Percentiles rank a stretch among this genome's conserved stretches.
These are phyloP conservation scores for Abrus precatorius DNA, from an alignment of 306 rosid genomes.

Conservation along the genomic window DNA sequence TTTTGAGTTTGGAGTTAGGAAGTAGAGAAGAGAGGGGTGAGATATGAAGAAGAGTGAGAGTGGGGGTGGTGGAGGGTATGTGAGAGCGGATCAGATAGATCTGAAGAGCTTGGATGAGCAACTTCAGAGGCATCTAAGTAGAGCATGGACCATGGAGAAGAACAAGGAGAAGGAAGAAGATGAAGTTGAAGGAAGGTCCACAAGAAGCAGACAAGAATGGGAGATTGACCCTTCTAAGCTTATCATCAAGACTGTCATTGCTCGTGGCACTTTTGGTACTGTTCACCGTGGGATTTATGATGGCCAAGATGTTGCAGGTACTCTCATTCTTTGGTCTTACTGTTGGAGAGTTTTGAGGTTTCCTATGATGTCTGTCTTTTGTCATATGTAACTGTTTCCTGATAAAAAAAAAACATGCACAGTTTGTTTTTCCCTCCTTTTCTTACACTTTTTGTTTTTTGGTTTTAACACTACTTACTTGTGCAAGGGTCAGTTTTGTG, in stretches of 20 bases:
- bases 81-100: conserved; percentile 99
- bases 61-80: conserved; percentile 81
- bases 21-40: not conserved
- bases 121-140: conserved; percentile 89
- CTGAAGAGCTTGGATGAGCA: conserved; percentile 99
- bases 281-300: conserved; percentile 98
- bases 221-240: conserved; percentile 98
- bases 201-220: conserved; percentile 80
- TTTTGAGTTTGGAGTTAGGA: not conserved
- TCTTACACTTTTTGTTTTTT: conserved; percentile 30
- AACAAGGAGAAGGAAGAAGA: conserved; percentile 71
- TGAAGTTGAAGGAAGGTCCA: conserved; percentile 57
- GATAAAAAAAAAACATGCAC: conserved; percentile 11
- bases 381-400: conserved; percentile 13
- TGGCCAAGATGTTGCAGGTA: conserved; percentile 94
- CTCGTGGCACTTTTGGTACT: conserved; percentile 99
- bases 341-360: conserved; percentile 11
- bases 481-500: conserved; percentile 39
- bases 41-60: conserved; percentile 87
- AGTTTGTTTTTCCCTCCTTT: conserved; percentile 35
- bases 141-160: conserved; percentile 97
- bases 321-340: conserved; percentile 1
- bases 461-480: conserved; percentile 1
- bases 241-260: conserved; percentile 77
- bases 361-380: not conserved